phyloP scores from a whole-genome alignment of 2,329 filamentous ascomycete genomes.

The Penicillium sp. region DNA sequence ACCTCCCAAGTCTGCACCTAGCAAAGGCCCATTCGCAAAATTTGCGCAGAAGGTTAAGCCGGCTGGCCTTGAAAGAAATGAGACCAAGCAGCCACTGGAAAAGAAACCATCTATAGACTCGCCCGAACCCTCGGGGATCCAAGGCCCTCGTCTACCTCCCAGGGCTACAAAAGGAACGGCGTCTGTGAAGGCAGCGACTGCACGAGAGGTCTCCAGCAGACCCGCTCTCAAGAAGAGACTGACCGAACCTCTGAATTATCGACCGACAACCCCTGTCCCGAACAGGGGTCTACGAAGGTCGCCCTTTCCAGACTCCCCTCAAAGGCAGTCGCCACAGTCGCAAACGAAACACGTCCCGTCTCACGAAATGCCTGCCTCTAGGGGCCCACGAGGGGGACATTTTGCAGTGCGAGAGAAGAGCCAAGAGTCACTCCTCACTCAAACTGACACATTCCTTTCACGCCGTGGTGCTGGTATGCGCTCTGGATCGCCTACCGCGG shows the following conservation, averaged over 20 bases:
- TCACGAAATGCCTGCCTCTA: conserved; percentile 13
- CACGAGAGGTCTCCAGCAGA: conserved; percentile 9
- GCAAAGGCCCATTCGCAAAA: conserved; percentile 29
- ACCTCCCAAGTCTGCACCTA: conserved; percentile 21
- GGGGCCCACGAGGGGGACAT: conserved; percentile 25
- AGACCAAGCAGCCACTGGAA: conserved; percentile 16
- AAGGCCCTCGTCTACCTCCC: conserved; percentile 2
- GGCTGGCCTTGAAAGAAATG: conserved; percentile 23
- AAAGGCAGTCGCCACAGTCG: conserved; percentile 20
- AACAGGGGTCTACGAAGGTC: conserved; percentile 30
- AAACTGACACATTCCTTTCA: conserved; percentile 45
- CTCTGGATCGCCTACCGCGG: conserved; percentile 38
- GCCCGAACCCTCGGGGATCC: conserved; percentile 1
- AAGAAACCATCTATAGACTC: conserved; percentile 19
- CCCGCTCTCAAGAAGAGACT: conserved; percentile 7
- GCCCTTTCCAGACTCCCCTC: conserved; percentile 23
- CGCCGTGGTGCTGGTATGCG: conserved; percentile 32
- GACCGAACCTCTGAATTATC: conserved; percentile 9
- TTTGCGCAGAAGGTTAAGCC: conserved; percentile 35
- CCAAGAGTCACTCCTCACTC: conserved; percentile 39
- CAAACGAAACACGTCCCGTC: conserved; percentile 17
- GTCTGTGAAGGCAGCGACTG: conserved; percentile 14
- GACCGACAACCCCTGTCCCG: conserved; percentile 21
- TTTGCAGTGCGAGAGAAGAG: conserved; percentile 38
- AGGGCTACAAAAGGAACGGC: conserved; percentile 20